Base-by-base conservation (phyloP, 179 eudicot species). In the Spergularia azorica region DNA sequence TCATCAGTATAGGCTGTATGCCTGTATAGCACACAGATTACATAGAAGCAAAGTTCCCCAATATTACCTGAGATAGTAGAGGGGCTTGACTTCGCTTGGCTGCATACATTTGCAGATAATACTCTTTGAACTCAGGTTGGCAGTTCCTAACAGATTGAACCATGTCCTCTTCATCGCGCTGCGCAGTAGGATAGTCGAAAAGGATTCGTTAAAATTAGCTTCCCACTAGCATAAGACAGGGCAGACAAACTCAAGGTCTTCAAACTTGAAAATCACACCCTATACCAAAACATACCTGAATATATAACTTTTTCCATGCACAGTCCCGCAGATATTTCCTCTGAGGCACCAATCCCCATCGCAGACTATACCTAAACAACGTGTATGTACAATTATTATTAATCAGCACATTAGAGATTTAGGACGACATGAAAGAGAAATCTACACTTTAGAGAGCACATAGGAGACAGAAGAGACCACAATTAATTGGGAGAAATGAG, bases 141-240 rank as follows among this genome's bases (percentile, higher is more conserved):
- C 97, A 91, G 77, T 87, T 85, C 80, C 84, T 83, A 74, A 91
- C 88, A 76, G 88, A 93, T 71, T 84, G 91, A 85, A 83, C 85
- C 93, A 95, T 89, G 87, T 95, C 98, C 74, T 95, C 92, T 85
- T 90, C 94, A 80, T 95, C 98, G 72, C 97, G 98, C 98, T 95
- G 87, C 76, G 38, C 57, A 46, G 43, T 17, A 48, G 14, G 50
- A 56, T 20, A 41, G 73, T 32, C 39, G 18, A 54, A 56, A 64
- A 14, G 7, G 15, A 3, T 18, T 10, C 32, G 3, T 14, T 26
- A 73, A 16, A 81, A 12, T 51, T 64, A 21, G 58, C 18, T 18
- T 38, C 4, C 2, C 10, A 65, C 65, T 17, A 7, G 59, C 20
- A 55, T 21, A 17, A 26, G 61, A 14, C 48, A 20, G 26, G 21